Conservation (phyloP, 2,329 filamentous ascomycete genomes). For the Trichoderma sp. region DNA sequence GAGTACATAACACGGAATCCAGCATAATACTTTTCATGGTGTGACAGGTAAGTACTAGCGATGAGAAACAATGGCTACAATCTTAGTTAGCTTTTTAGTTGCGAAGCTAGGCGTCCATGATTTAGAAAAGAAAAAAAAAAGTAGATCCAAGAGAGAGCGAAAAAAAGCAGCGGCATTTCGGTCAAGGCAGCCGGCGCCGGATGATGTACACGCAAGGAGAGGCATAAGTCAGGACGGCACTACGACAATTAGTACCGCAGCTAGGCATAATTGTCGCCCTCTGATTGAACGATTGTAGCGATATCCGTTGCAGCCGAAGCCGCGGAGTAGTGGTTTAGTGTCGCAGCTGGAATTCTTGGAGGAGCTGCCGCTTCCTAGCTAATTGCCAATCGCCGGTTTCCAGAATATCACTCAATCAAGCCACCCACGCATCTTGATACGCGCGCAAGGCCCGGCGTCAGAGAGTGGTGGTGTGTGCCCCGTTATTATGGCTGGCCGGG, state of each 20-base stretch:
- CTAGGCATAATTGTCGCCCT: neutral
- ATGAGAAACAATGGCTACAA: neutral
- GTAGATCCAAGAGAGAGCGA: neutral
- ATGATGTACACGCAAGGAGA: neutral
- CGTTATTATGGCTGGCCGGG: slow-evolving; percentile 8
- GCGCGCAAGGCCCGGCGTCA: slow-evolving; percentile 9
- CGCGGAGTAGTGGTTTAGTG: neutral
- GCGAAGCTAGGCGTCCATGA: neutral
- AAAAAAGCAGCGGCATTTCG: neutral
- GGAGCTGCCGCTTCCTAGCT: neutral
- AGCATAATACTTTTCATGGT: slow-evolving; percentile 5
- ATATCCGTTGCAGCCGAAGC: slow-evolving; percentile 19
- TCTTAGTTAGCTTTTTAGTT: neutral
- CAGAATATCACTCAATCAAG: slow-evolving; percentile 19
- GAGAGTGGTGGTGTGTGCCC: neutral
- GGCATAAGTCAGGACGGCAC: neutral
- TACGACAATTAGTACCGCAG: neutral
- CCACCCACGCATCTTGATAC: slow-evolving; percentile 10
- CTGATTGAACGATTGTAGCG: slow-evolving; percentile 4
- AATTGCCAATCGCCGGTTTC: slow-evolving; percentile 8
- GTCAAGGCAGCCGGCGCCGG: slow-evolving; percentile 4
- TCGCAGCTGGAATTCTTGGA: slow-evolving; percentile 1
- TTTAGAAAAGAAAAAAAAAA: neutral
- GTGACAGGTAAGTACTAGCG: neutral
- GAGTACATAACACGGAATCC: neutral